Base-by-base conservation (phyloP, 1,284 basidiomycete species). In the Malassezia cuniculi region DNA sequence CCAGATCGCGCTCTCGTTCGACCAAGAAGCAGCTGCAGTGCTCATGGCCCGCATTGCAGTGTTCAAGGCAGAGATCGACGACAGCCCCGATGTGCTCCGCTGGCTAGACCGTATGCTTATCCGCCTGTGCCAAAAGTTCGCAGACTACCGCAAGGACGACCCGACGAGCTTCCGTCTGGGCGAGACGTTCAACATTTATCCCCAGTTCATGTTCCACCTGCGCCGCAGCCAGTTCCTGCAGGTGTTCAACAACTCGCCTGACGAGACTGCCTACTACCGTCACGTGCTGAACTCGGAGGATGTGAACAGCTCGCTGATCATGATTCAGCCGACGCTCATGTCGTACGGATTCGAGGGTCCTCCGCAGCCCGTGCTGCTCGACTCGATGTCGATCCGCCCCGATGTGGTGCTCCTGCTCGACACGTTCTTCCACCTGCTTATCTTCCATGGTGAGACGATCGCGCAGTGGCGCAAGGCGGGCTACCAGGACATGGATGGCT, bases 191-290 rank as follows among this genome's bases (percentile, higher is more conserved):
- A 86, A 83, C 69, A 97, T 99, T 62, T 99, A 99, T 70, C 93
- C 93, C 22, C 93, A 99, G 69, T 99, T 99, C 74, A 99, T 97
- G 93, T 97, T 97, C 81, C 93, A 99, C 71, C 71, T 99, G 47
- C 77, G 93, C 43, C 74, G 93, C 66, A 86, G 83, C 73, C 90
- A 97, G 71, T 97, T 99, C 75, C 74, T 99, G 69, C 93, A 99
- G 71, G 90, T 97, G 40, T 97, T 97, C 72, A 97, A 97, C 73
- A 99, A 95, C 74, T 93, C 85, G 73, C 90, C 90, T 5, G 90
- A 99, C 68, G 90, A 99, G 74, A 95, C 89, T 18, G 93, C 90
- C 12, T 97, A 93, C 75, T 95, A 95, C 72, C 87, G 89, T 52
- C 93, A 95, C 69, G 80, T 95, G 30, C 73, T 97, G 39, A 90